These are phyloP conservation scores for Chlamydomonas reinhardtii DNA, from an alignment of 163 green algal species.

Conservation along the genomic window DNA sequence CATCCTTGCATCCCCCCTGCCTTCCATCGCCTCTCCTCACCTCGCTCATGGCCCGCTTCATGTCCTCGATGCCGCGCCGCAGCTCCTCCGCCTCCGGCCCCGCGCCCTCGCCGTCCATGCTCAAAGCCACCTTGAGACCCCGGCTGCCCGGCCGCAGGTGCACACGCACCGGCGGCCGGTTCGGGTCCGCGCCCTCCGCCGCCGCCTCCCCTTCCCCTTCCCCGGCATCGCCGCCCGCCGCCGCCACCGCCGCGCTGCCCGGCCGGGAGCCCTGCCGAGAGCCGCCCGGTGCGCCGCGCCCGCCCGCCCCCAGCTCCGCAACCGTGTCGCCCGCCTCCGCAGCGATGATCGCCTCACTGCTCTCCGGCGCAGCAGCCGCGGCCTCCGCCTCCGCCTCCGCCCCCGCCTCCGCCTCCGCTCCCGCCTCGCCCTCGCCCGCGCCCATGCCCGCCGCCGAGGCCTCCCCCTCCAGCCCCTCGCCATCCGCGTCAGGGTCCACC, in stretches of 20 bases:
- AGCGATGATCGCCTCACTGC: background rate
- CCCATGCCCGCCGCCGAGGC: background rate
- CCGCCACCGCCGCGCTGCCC: background rate
- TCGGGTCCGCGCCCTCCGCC: background rate
- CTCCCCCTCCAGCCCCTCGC: no score
- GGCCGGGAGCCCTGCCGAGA: background rate
- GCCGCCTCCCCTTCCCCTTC: background rate
- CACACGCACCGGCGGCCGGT: constrained; percentile 30
- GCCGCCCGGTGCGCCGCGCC: background rate
- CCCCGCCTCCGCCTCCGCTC: background rate
- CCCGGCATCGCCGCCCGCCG: background rate
- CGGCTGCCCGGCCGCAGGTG: constrained; percentile 35
- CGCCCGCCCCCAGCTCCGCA: constrained; percentile 9
- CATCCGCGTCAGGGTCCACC: background rate
- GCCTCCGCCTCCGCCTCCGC: background rate
- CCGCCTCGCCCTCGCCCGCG: background rate
- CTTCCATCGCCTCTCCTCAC: background rate
- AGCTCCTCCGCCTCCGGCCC: constrained; percentile 12
- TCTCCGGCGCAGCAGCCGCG: background rate
- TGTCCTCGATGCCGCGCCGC: constrained; percentile 32
- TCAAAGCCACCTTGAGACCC: background rate
- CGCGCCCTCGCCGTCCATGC: background rate
- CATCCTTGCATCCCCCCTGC: no score
- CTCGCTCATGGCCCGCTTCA: constrained; percentile 21
- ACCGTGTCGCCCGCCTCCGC: constrained; percentile 12